Conservation (phyloP, 768 basidiomycete genomes). For the Hygrocybe punicea region DNA sequence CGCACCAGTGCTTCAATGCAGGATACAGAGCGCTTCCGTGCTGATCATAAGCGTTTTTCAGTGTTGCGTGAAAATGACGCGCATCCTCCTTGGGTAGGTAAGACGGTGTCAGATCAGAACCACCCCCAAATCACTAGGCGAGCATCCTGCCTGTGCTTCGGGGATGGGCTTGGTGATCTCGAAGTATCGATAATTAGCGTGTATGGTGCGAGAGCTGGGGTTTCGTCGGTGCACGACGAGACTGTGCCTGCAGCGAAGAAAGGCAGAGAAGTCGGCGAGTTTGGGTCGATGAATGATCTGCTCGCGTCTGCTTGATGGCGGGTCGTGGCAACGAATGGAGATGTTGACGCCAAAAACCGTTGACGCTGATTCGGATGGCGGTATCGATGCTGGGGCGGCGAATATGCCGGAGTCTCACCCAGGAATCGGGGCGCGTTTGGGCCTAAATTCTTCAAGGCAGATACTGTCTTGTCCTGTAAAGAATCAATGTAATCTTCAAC, state of each 20-base stretch:
- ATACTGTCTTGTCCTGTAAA: constrained; percentile 73
- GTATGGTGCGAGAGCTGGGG: constrained; percentile 89
- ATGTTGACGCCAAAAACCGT: constrained; percentile 89
- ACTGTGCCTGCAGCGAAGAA: constrained; percentile 89
- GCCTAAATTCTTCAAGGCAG: too few species aligned
- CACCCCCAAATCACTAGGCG: too few species aligned
- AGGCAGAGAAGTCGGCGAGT: constrained; percentile 59
- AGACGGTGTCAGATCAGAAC: constrained; percentile 91
- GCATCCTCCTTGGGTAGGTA: constrained; percentile 90
- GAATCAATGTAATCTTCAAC: constrained; percentile 71
- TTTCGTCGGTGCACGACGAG: constrained; percentile 93
- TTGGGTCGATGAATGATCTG: constrained; percentile 79
- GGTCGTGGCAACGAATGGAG: constrained; percentile 80
- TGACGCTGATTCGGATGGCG: too few species aligned
- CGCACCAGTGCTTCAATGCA: too few species aligned
- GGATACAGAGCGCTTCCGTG: too few species aligned
- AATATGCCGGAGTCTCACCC: too few species aligned
- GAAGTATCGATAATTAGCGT: constrained; percentile 97
- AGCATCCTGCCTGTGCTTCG: too few species aligned
- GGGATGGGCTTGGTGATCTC: too few species aligned
- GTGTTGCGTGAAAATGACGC: constrained; percentile 75
- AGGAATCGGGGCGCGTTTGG: too few species aligned
- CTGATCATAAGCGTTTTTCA: constrained; percentile 79
- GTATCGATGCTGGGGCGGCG: too few species aligned
- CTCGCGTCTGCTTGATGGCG: constrained; percentile 92